Evolutionary conservation across 2,329 filamentous ascomycete species (phyloP), one percentile per base, ranked within the genome.

Genomic region (Cadophora sp.): DNA sequence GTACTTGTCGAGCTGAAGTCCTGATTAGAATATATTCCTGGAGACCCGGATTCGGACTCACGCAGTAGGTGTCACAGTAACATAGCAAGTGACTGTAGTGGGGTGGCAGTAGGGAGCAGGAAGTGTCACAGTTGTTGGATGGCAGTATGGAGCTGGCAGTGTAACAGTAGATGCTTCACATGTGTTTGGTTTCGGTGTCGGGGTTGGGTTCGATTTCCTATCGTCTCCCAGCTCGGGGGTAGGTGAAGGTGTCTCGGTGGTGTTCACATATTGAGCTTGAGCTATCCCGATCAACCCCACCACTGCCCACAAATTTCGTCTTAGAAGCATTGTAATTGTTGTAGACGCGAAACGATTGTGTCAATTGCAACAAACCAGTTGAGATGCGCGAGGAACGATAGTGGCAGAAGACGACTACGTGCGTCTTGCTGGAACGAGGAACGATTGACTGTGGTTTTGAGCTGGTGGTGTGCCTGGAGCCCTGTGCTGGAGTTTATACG

Each of bases 381-480:
- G 70, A 64, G 55, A 68, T 73, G 66, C 60, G 59, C 62, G 71
- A 75, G 66, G 74, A 76, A 70, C 51, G 72, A 69, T 27, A 30
- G 50, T 53, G 24, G 67, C 56, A 67, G 64, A 72, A 69, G 64
- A 60, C 69, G 64, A 64, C 27, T 64, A 58, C 27, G 45, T 64
- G 63, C 63, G 66, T 65, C 63, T 59, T 71, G 71, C 66, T 70
- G 60, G 58, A 64, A 63, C 51, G 66, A 67, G 64, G 64, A 73
- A 69, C 62, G 67, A 73, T 64, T 60, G 68, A 69, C 64, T 70
- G 65, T 61, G 70, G 66, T 66, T 63, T n/a, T 36, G 36, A 62
- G 60, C n/a, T 61, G 66, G 59, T 59, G 70, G 66, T 68, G 69
- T 69, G 72, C 66, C 70, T 71, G 48, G 56, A 59, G 47, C 66